Base-by-base conservation (phyloP, 2,329 filamentous ascomycete genomes). In the Beauveria sp. region DNA sequence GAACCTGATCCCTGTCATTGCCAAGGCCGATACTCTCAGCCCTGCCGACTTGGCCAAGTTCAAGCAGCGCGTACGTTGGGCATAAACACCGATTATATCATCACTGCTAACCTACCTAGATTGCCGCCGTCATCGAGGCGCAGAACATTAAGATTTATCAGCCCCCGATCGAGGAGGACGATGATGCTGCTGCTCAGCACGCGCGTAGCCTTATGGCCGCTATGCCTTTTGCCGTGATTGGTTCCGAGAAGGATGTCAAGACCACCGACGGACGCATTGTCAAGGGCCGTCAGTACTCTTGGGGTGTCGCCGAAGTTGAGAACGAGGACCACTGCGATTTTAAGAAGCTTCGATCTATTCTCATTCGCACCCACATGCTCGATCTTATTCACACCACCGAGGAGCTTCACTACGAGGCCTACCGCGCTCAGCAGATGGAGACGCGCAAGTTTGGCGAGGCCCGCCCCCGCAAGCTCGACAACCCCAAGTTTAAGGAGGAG, bases 401-500 rank as follows among this genome's bases (percentile, higher is more conserved):
- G 80, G 95, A 99, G 83, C 88, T 92, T 71, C 95, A 99, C 84
- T 99, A 99, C 82, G 95, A 99, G 79, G 93, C 91, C 64, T 99
- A 99, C 84, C 93, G 95, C 71, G 95, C 95, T 60, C 91, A 96
- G 78, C 96, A 99, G 80, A 99, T 99, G 95, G 95, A 99, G 84
- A 99, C 95, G 56, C 87, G 95, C 80, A 99, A 99, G 81, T 98
- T 99, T 70, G 95, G 95, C 78, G 96, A 99, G 81, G 93, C 93
- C 63, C 88, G 93, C 68, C 95, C 95, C 69, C 86, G 93, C 78
- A 99, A 99, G 86, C 84, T 99, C 70, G 95, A 99, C 81, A 99
- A 99, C 84, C 95, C 95, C 80, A 99, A 99, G 84, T 99, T 98
- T 86, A 99, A 99, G 86, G 95, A 99, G 77, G 95, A 99, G 79